Evolutionary conservation across 2,329 filamentous ascomycete genomes (phyloP).

Genomic region (Microdochium nivale): DNA sequence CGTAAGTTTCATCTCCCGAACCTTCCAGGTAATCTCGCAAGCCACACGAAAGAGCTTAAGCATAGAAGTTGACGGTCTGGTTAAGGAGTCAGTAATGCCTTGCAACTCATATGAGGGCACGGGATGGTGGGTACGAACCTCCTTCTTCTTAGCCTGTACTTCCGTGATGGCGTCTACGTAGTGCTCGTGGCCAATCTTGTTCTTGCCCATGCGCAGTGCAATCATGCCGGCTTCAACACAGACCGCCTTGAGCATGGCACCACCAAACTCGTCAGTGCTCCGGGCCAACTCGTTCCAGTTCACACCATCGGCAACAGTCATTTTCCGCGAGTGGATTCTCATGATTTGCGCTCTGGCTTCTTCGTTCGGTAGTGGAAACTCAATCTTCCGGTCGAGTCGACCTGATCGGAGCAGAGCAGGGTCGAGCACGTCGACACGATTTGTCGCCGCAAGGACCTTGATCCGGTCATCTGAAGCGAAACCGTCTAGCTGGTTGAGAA

Average conservation of each 20-base stretch:
- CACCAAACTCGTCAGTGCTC: conserved; percentile 97
- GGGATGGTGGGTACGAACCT: conserved; percentile 37
- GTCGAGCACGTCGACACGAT: conserved; percentile 89
- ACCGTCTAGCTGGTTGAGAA: conserved; percentile 96
- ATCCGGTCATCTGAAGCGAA: conserved; percentile 96
- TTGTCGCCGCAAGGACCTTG: conserved; percentile 92
- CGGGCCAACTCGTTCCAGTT: conserved; percentile 95
- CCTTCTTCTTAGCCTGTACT: conserved; percentile 94
- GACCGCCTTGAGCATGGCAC: conserved; percentile 95
- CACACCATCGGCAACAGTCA: conserved; percentile 86
- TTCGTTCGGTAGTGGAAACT: conserved; percentile 96
- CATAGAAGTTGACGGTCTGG: conserved; percentile 45
- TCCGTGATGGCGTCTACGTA: conserved; percentile 98
- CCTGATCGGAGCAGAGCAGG: conserved; percentile 85
- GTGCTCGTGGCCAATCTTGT: conserved; percentile 95
- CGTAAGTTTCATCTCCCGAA: background rate
- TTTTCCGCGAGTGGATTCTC: conserved; percentile 95
- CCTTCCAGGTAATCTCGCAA: background rate
- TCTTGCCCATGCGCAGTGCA: conserved; percentile 85
- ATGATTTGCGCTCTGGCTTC: conserved; percentile 95
- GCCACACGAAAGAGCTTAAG: conserved; percentile 14
- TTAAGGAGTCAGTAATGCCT: conserved; percentile 13
- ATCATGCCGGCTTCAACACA: conserved; percentile 99
- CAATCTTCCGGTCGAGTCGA: conserved; percentile 92
- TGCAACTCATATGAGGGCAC: background rate